Base-by-base conservation (phyloP, 371 early-diverging fungal species). In the Lichtheimia ornata region DNA sequence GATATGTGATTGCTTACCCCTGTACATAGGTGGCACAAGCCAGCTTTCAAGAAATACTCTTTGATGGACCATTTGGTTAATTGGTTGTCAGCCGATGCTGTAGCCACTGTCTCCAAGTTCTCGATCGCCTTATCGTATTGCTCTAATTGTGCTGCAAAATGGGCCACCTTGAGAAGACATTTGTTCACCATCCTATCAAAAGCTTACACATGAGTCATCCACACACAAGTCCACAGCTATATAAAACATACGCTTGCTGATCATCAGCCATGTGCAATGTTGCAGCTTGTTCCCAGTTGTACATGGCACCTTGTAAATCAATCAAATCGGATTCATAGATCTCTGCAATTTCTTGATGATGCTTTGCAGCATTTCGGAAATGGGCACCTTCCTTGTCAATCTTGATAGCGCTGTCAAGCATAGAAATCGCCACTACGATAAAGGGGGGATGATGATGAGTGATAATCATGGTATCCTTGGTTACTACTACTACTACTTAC, bases 41-140 rank as follows among this genome's bases (percentile, higher is more conserved):
- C 95, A 7, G 97, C 94, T 73, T 98, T 97, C 64, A 97, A 79
- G 55, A 97, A 90, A 76, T 96, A 97, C 41, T 96, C 97, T 65
- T 94, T 93, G 45, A 95, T 78, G 7, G 94, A 93, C 93, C 94
- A 98, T 73, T 94, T 93, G 28, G 95, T 91, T 30, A 98, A 79
- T 65, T 90, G 89, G 71, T 95, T 92, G 72, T 95, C 94, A 63
- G 95, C 66, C 53, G 88, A 87, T 52, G 86, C 88, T 17, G 81
- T 70, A 2, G 95, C 97, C 9, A 96, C 92, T 28, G 73, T 53
- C 70, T 97, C 97, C 76, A 96, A 95, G 55, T 86, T 87, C 43
- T 89, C 89, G 56, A 95, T 89, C 0, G 98, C 98, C 43, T 84
- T 86, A 35, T 89, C 87, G 64, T 94, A 98, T 64, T 88, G 81